These are phyloP conservation scores for Geum urbanum DNA, from an alignment of 306 rosid species.

Conservation along the genomic window DNA sequence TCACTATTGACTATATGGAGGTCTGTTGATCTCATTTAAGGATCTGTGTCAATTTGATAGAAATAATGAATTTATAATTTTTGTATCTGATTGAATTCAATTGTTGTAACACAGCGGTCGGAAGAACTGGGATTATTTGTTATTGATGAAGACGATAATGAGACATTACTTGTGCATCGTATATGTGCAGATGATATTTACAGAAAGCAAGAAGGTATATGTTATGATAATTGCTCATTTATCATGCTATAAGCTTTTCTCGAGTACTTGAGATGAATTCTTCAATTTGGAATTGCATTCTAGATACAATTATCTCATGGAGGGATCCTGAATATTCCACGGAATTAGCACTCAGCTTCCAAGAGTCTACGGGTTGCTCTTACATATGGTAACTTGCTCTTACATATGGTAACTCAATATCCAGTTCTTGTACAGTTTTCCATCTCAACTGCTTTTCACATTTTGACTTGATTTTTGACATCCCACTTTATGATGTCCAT, in stretches of 20 bases:
- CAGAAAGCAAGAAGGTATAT: constrained; percentile 94
- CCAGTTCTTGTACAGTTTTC: constrained; percentile 14
- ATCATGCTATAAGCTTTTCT: background rate
- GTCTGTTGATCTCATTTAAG: constrained; percentile 40
- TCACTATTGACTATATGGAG: constrained; percentile 84
- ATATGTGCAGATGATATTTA: constrained; percentile 76
- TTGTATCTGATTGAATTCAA: constrained; percentile 20
- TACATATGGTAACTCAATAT: background rate
- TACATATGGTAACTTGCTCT: constrained; percentile 62
- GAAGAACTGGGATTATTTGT: constrained; percentile 87
- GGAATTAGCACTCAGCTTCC: constrained; percentile 95
- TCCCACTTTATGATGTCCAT: background rate
- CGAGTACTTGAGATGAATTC: background rate
- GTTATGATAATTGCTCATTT: constrained; percentile 15
- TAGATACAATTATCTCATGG: constrained; percentile 95
- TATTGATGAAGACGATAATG: constrained; percentile 83
- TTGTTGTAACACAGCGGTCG: constrained; percentile 57
- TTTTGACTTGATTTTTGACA: background rate
- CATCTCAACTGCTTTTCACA: background rate
- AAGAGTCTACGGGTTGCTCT: constrained; percentile 83
- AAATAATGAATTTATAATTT: background rate
- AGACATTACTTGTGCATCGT: constrained; percentile 77
- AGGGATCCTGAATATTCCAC: constrained; percentile 89
- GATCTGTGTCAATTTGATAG: constrained; percentile 26
- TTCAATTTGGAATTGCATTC: constrained; percentile 4